Evolutionary conservation across 768 basidiomycete species (phyloP).

Genomic region (Naganishia onofrii): DNA sequence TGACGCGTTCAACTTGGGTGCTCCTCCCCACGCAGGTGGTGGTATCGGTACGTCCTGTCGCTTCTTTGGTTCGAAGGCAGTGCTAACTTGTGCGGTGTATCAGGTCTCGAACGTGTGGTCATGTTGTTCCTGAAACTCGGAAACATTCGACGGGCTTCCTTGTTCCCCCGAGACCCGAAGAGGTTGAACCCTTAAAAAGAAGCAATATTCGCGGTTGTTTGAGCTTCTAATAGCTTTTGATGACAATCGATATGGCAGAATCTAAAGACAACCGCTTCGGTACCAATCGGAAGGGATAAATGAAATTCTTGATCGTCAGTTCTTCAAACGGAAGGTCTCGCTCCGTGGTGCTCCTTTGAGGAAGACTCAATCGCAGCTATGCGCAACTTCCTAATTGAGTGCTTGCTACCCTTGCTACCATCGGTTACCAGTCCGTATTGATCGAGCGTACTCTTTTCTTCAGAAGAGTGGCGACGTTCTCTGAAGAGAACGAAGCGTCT

Average conservation of each 20-base stretch:
- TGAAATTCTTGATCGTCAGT: no score
- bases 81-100: neutral
- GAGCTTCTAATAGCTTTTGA: neutral
- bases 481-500: no score
- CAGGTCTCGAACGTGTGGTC: slow-evolving; percentile 80
- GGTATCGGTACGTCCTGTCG: slow-evolving; percentile 64
- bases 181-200: slow-evolving; percentile 72
- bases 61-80: slow-evolving; percentile 11
- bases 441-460: no score
- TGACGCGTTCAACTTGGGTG: slow-evolving; percentile 91
- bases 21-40: slow-evolving; percentile 93
- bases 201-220: neutral
- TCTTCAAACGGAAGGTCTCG: no score
- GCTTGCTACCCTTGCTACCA: no score
- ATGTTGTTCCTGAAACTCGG: slow-evolving; percentile 97
- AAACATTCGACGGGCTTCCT: slow-evolving; percentile 85
- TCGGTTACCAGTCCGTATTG: no score
- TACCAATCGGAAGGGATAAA: no score
- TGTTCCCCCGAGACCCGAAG: slow-evolving; percentile 98
- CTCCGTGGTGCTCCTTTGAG: no score
- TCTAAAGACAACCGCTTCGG: no score
- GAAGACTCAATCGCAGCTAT: no score
- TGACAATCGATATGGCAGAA: neutral
- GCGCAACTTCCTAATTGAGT: no score
- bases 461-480: no score